phyloP scores from a whole-genome alignment of 2,329 filamentous ascomycete genomes.

The Stachybotrys chlorohalonatus region DNA sequence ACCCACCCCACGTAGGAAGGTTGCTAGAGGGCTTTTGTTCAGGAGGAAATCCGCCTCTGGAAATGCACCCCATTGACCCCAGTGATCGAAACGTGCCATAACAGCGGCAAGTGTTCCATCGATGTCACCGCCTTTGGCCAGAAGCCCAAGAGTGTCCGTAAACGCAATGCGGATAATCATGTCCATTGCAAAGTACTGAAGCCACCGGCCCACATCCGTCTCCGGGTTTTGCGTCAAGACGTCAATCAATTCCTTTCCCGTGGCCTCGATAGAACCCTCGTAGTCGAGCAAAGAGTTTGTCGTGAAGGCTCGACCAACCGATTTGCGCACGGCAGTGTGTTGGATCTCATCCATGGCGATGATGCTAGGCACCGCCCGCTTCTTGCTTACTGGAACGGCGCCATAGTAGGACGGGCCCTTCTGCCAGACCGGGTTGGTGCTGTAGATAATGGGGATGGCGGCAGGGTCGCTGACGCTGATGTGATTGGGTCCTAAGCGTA shows the following conservation, averaged over 20 bases:
- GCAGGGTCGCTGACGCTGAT: conserved; percentile 2
- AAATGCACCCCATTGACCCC: conserved; percentile 2
- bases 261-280: conserved; percentile 1
- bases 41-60: not conserved
- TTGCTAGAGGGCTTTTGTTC: conserved; percentile 1
- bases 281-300: conserved; percentile 3
- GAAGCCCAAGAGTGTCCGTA: not conserved
- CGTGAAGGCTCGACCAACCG: conserved; percentile 2
- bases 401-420: conserved; percentile 3
- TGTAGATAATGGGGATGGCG: conserved; percentile 1
- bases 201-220: conserved; percentile 2
- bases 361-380: conserved; percentile 1
- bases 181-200: conserved; percentile 4
- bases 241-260: not conserved
- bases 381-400: conserved; percentile 1
- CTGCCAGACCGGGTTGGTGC: conserved; percentile 1
- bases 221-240: not conserved
- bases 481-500: conserved; percentile 1
- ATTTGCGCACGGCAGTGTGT: conserved; percentile 3
- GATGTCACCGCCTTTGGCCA: conserved; percentile 1
- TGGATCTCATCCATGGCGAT: conserved; percentile 3
- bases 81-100: conserved; percentile 2
- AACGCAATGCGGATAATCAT: conserved; percentile 3
- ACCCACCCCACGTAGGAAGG: not conserved
- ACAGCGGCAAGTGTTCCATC: conserved; percentile 2